Evolutionary conservation across 2,329 filamentous ascomycete species (phyloP).

Genomic region (Colletotrichum sp.): DNA sequence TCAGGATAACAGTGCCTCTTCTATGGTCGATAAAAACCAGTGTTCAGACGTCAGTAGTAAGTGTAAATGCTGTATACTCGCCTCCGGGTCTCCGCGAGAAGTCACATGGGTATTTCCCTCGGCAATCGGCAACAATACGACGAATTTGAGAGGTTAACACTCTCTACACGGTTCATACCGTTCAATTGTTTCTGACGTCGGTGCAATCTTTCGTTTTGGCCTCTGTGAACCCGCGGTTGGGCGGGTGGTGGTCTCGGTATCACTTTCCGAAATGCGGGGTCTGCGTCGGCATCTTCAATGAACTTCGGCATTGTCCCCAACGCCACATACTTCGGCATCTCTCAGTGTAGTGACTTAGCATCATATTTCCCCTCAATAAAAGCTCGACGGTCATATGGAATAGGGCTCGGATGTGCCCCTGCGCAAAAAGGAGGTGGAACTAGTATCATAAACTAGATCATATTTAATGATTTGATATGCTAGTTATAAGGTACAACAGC

Average conservation of each 20-base stretch:
- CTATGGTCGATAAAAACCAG: background rate
- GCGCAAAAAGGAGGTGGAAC: background rate
- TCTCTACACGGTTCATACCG: background rate
- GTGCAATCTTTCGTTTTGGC: background rate
- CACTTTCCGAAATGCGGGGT: background rate
- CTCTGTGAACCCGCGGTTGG: background rate
- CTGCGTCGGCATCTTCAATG: background rate
- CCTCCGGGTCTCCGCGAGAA: background rate
- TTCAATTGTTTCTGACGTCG: background rate
- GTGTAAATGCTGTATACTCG: background rate
- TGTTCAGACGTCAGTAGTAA: background rate
- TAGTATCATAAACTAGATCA: background rate
- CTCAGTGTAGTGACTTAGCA: background rate
- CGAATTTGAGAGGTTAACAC: background rate
- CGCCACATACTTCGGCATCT: background rate
- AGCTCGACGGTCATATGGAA: fast-evolving
- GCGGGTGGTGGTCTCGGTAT: background rate
- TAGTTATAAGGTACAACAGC: background rate
- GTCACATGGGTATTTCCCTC: background rate
- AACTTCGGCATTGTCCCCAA: background rate
- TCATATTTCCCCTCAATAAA: background rate
- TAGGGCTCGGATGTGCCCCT: background rate
- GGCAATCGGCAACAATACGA: background rate
- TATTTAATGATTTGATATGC: background rate
- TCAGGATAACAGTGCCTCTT: background rate